A percentile compares a stretch with the other conserved stretches of the same genome.
phyloP scores from a whole-genome alignment of 352 stramenopile species.

The Pythium aphanidermatum region DNA sequence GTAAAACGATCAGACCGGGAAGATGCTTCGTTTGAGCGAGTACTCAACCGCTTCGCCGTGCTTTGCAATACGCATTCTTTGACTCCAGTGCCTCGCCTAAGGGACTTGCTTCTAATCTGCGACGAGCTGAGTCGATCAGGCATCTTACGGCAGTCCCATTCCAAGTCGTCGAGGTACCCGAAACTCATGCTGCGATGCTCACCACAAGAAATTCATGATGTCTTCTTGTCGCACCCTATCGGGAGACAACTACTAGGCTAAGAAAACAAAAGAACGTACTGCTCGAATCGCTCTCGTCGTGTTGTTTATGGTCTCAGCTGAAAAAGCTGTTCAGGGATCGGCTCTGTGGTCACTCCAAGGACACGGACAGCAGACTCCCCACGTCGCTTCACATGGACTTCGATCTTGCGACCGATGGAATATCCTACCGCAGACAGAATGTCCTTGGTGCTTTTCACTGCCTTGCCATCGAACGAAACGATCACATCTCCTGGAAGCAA shows the following conservation, averaged over 20 bases:
- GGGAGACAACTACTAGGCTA: slow-evolving; percentile 51
- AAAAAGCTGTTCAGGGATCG: slow-evolving; percentile 32
- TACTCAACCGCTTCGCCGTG: slow-evolving; percentile 58
- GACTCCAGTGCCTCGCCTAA: slow-evolving; percentile 42
- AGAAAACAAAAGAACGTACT: not conserved
- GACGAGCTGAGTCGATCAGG: slow-evolving; percentile 60
- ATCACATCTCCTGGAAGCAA: slow-evolving; percentile 73
- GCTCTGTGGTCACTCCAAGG: slow-evolving; percentile 57
- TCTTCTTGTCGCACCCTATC: slow-evolving; percentile 52
- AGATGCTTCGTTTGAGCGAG: slow-evolving; percentile 46
- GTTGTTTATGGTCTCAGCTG: not conserved
- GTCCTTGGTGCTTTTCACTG: slow-evolving; percentile 68
- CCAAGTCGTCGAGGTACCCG: slow-evolving; percentile 42
- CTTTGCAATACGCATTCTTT: slow-evolving; percentile 66
- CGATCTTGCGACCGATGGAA: slow-evolving; percentile 60
- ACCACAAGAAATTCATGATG: slow-evolving; percentile 57
- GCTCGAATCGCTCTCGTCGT: not conserved
- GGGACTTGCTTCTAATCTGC: slow-evolving; percentile 48
- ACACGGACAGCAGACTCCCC: slow-evolving; percentile 38
- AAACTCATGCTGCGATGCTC: slow-evolving; percentile 52
- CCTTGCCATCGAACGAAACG: slow-evolving; percentile 66
- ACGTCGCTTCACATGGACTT: slow-evolving; percentile 55
- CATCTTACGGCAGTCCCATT: slow-evolving; percentile 40
- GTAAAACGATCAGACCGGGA: slow-evolving; percentile 33
- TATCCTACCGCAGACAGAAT: slow-evolving; percentile 67